Evolutionary conservation across 2,329 filamentous ascomycete genomes (phyloP).

Genomic region (Talaromyces sp.): DNA sequence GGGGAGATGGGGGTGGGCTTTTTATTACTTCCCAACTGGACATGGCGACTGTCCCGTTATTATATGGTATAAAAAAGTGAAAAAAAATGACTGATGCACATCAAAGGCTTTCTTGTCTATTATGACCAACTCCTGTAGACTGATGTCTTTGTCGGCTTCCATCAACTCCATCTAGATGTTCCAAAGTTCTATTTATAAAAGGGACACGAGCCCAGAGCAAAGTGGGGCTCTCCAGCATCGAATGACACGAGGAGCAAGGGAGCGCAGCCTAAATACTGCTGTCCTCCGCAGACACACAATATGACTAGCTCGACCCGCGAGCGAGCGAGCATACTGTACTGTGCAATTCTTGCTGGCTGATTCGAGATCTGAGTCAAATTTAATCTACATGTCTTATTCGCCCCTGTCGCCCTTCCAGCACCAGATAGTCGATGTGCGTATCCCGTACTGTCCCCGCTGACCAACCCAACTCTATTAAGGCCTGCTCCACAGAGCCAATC

Average conservation of each 20-base stretch:
- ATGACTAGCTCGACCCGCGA: too few species aligned
- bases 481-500: neutral
- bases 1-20: neutral
- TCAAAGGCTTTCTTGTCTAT: too few species aligned
- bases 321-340: too few species aligned
- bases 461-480: neutral
- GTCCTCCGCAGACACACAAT: too few species aligned
- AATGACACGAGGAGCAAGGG: neutral
- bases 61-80: too few species aligned
- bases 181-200: conserved; percentile 2
- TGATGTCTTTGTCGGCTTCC: neutral
- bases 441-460: neutral
- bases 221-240: neutral
- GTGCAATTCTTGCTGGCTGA: neutral
- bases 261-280: neutral
- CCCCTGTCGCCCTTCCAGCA: neutral
- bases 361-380: neutral
- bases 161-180: neutral
- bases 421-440: neutral
- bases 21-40: too few species aligned
- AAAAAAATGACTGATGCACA: too few species aligned
- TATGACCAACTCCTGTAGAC: too few species aligned
- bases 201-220: conserved; percentile 2
- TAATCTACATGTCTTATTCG: neutral
- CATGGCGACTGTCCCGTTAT: too few species aligned